phyloP scores from a whole-genome alignment of 768 basidiomycete species.

The Coprinopsis cinerea region DNA sequence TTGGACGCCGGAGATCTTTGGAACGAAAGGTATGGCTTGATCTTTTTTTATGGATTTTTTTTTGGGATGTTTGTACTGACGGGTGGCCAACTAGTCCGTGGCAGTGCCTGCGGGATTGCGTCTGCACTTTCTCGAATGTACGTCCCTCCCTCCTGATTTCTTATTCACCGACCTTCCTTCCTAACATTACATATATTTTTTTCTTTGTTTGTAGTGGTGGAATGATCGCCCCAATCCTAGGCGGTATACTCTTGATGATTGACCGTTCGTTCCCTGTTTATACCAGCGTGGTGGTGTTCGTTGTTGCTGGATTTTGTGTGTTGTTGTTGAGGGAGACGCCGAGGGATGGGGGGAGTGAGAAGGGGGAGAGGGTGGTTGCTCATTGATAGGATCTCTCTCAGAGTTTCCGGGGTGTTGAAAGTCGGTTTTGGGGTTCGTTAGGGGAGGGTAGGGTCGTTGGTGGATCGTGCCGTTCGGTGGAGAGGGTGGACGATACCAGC shows the following conservation, averaged over 20 bases:
- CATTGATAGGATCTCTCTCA: no score
- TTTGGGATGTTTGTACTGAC: background rate
- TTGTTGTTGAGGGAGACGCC: slow-evolving; percentile 50
- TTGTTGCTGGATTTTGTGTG: slow-evolving; percentile 57
- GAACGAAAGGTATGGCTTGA: slow-evolving; percentile 53
- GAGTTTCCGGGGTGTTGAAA: no score
- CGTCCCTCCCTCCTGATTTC: slow-evolving; percentile 20
- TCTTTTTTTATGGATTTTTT: background rate
- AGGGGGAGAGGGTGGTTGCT: slow-evolving; percentile 15
- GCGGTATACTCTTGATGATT: slow-evolving; percentile 65
- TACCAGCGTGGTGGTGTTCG: slow-evolving; percentile 61
- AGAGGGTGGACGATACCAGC: no score
- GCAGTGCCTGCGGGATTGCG: slow-evolving; percentile 84
- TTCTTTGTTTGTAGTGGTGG: slow-evolving; percentile 54
- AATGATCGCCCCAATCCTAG: slow-evolving; percentile 81
- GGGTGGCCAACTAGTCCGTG: slow-evolving; percentile 47
- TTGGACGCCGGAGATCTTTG: slow-evolving; percentile 87
- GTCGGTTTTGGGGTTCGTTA: no score
- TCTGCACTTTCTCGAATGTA: slow-evolving; percentile 83
- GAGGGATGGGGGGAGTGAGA: slow-evolving; percentile 29
- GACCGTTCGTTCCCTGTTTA: slow-evolving; percentile 72
- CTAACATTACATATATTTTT: slow-evolving; percentile 3
- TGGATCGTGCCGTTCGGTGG: no score
- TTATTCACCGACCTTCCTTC: background rate
- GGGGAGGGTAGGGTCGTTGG: no score